Base-by-base conservation (phyloP, 495 filamentous ascomycete species). In the Lophiotrema nucula region DNA sequence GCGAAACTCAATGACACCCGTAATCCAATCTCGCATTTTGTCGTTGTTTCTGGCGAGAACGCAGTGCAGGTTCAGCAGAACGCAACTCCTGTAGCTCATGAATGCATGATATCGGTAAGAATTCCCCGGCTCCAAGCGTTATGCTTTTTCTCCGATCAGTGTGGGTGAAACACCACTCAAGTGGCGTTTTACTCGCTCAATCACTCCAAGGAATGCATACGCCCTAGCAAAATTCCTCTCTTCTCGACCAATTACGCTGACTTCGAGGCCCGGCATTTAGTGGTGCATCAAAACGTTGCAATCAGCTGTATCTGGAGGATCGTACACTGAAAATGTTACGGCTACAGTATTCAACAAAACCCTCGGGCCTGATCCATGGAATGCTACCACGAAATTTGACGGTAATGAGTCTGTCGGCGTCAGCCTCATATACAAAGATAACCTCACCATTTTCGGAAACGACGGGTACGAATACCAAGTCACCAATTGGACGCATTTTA, bases 201-300 rank as follows among this genome's bases (percentile, higher is more conserved):
- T n/a, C n/a, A n/a, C n/a, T n/a, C n/a, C n/a, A n/a, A n/a, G n/a
- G n/a, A n/a, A n/a, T n/a, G n/a, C n/a, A n/a, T n/a, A n/a, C n/a
- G n/a, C n/a, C n/a, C n/a, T 35, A 35, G 31, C 31, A 8, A 35
- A 8, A 35, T 15, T 35, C 31, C 31, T 15, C 15, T 35, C 8
- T 35, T 35, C 15, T 35, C 8, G 15, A 15, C 15, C 31, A 35
- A n/a, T n/a, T 35, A 35, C 15, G 31, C 31, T 35, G 31, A 35
- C 31, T 8, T 8, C 15, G 15, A 8, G 8, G 15, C 31, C 31
- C 31, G 31, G 8, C 21, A 11, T 57, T 28, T 39, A 24, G 25
- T 57, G 53, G 53, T 57, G 53, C 54, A 33, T 48, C 19, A 53
- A 63, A 27, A 53, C 44, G 11, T 42, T 63, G 26, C 21, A 35